Evolutionary conservation across 331 rosid species (phyloP).

Genomic region (Malus hybrid): DNA sequence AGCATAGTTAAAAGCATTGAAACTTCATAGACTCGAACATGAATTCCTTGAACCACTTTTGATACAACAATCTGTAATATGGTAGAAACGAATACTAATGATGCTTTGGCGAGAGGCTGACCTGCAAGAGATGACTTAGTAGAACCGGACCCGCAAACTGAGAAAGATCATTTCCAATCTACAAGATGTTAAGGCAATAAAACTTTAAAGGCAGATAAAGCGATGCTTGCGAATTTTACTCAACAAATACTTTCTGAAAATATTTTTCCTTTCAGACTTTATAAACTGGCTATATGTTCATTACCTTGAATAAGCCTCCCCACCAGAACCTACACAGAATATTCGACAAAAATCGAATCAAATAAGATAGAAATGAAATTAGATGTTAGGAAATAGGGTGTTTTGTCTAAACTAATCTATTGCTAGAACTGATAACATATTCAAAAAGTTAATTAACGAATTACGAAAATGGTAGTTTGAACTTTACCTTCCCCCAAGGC

Average conservation of each 20-base stretch:
- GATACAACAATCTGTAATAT: not conserved
- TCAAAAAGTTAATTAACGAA: not conserved
- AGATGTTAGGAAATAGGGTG: not conserved
- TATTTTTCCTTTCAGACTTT: not conserved
- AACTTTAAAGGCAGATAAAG: not conserved
- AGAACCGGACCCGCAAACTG: slow-evolving; percentile 73
- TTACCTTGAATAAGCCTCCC: slow-evolving; percentile 79
- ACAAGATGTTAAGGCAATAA: slow-evolving; percentile 18
- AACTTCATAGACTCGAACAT: not conserved
- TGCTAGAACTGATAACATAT: not conserved
- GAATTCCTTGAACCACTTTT: not conserved
- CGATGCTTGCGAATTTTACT: not conserved
- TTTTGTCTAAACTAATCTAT: not conserved
- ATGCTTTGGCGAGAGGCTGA: slow-evolving; percentile 20
- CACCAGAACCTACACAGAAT: slow-evolving; percentile 66
- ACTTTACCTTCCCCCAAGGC: slow-evolving; percentile 74
- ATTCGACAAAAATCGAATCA: slow-evolving; percentile 19
- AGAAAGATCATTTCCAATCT: slow-evolving; percentile 77
- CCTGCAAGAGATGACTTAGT: slow-evolving; percentile 64
- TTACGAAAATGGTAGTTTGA: not conserved
- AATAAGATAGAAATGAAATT: not conserved
- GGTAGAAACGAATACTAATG: not conserved
- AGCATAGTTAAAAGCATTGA: not conserved
- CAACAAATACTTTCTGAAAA: not conserved
- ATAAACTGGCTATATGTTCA: not conserved